Base-by-base conservation (phyloP, 768 basidiomycete genomes). In the Nevesoporus exiguus region DNA sequence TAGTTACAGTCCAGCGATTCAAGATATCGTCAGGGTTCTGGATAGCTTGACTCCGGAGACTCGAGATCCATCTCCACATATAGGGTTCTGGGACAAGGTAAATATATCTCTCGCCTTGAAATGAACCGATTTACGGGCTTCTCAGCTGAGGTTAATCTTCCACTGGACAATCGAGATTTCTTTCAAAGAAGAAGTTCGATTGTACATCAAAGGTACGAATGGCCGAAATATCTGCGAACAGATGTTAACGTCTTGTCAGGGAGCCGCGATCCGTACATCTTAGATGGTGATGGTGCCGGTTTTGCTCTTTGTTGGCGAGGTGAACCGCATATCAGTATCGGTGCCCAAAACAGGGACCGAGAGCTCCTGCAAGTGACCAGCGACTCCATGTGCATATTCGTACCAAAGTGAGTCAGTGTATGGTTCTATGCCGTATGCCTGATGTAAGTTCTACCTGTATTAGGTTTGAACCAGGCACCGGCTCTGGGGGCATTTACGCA, bases 81-180 rank as follows among this genome's bases (percentile, higher is more conserved):
- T 96, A 57, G 95, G 93, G 7, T 96, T 97, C 68, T 97, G 95
- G 95, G 95, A 98, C 69, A 98, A 97, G 79, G 85, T 88, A 55
- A 61, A 76, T 56, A 55, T 62, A 33, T 14, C 34, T 11, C 10
- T 42, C 17, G 27, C 36, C 15, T 31, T 21, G 33, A 19, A 7
- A n/a, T 41, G 33, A 19, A 17, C 8, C 50, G 21, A 25, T 51
- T 61, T 21, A 69, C 13, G 7, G 7, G 33, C 40, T 48, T 19
- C 29, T 52, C 40, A 90, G 88, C 66, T 93, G 61, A 79, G 90
- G 25, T 75, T 94, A 11, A 76, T 91, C 21, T 79, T 95, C 56
- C 95, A 97, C 68, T 95, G 94, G 91, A 85, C 76, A 36, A 67
- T 88, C 21, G 76, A 76, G 51, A 73, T 87, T 31, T 75, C 80